Evolutionary conservation across 495 filamentous ascomycete genomes (phyloP), one percentile per base, ranked within the genome.

Genomic region (Aspergillus hancockii): DNA sequence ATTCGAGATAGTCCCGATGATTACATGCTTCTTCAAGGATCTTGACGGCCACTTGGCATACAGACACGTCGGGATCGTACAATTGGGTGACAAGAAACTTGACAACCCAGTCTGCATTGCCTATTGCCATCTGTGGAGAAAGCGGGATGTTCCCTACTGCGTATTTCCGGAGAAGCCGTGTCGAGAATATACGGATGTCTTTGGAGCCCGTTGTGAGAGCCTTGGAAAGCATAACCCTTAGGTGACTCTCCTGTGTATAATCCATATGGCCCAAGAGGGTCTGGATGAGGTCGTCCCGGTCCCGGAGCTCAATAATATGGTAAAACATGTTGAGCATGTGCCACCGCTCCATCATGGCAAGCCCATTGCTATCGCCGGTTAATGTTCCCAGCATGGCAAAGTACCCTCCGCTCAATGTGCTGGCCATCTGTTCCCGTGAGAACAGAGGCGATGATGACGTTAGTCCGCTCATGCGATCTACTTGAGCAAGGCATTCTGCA

Each of bases 311-410:
- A 55, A 96, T 84, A 65, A 98, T 94, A 68, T 97, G 93, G 69
- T 98, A 98, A 78, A 97, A 93, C 91, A 98, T 98, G 71, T 97
- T 98, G 69, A 96, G 88, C 81, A 98, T 93, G 60, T 90, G 90
- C 92, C 93, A 98, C 61, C 91, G 81, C 67, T 96, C 93, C 71
- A 98, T 87, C 84, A 98, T 96, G 62, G 85, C 82, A 28, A 97
- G 80, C 0, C 94, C 94, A 58, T 85, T 89, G 0, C 80, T 72
- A 69, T 96, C 91, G 45, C 85, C 86, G 67, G 89, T 97, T 58
- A 98, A 70, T 14, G 87, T 86, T 13, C 94, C 94, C 8, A 98
- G 77, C 76, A 98, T 90, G 18, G 91, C 85, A 74, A 98, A 98
- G 66, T 98, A 98, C 6, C 95, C 94, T 34, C 90, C 87, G 55